These are phyloP conservation scores for Tolypocladium amazonense DNA, from an alignment of 2,329 filamentous ascomycete species.

Conservation along the genomic window DNA sequence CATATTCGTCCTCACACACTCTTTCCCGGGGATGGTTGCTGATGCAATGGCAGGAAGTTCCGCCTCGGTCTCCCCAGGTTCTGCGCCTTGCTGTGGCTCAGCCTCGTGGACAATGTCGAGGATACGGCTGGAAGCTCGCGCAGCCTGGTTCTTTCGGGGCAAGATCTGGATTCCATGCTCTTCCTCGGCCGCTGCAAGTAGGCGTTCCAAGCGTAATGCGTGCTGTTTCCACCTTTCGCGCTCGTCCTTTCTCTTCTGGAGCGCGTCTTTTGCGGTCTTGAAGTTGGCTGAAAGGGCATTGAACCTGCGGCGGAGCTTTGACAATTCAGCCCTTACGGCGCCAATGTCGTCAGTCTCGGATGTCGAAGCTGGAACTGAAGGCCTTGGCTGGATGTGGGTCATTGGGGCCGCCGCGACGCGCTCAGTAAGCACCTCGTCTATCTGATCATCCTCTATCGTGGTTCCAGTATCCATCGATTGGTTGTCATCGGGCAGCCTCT, in stretches of 20 bases:
- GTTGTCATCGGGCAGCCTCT: background rate
- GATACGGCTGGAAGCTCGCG: background rate
- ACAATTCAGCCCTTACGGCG: conserved; percentile 17
- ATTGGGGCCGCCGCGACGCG: background rate
- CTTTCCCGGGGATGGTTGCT: background rate
- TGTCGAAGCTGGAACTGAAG: background rate
- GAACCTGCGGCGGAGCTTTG: conserved; percentile 28
- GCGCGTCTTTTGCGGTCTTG: conserved; percentile 26
- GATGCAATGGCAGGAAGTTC: background rate
- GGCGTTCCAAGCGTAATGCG: conserved; percentile 30
- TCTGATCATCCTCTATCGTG: background rate
- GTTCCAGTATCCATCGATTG: background rate
- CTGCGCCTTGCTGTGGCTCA: background rate
- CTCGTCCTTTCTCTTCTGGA: conserved; percentile 29
- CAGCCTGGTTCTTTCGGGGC: conserved; percentile 3
- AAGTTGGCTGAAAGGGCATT: conserved; percentile 28
- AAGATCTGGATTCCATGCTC: conserved; percentile 22
- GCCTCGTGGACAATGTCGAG: background rate
- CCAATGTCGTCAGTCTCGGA: conserved; percentile 10
- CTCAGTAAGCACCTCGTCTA: background rate
- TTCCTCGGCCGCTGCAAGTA: conserved; percentile 30
- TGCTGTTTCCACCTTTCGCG: conserved; percentile 35
- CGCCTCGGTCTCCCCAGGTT: background rate
- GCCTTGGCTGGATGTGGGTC: no score
- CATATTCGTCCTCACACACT: conserved; percentile 3